Evolutionary conservation across 2,329 filamentous ascomycete species (phyloP).

Genomic region (Monosporascus sp.): DNA sequence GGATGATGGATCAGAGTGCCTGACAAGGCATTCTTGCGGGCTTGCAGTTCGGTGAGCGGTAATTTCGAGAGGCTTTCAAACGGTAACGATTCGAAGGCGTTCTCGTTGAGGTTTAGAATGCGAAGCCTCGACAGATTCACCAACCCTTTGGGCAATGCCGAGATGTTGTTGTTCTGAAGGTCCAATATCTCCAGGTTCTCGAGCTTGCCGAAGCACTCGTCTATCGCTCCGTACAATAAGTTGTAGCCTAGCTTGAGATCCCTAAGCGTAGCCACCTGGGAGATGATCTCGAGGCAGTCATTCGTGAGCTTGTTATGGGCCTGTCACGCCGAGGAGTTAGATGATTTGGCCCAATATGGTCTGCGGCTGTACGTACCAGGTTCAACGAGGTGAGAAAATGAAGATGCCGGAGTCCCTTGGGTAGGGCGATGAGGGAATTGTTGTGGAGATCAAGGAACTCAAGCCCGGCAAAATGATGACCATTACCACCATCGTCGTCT

Average conservation of each 20-base stretch:
- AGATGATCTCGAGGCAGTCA: slow-evolving; percentile 64
- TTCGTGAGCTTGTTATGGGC: slow-evolving; percentile 78
- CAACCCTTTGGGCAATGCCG: slow-evolving; percentile 62
- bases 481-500: slow-evolving; percentile 60
- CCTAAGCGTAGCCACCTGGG: slow-evolving; percentile 65
- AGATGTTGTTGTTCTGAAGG: slow-evolving; percentile 73
- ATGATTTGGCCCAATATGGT: background rate
- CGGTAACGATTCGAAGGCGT: slow-evolving; percentile 66
- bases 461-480: slow-evolving; percentile 74
- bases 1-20: slow-evolving; percentile 63
- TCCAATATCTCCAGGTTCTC: slow-evolving; percentile 73
- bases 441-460: slow-evolving; percentile 82
- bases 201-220: slow-evolving; percentile 58
- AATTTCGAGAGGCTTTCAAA: slow-evolving; percentile 63
- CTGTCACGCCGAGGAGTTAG: slow-evolving; percentile 34
- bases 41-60: slow-evolving; percentile 67
- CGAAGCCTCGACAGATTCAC: slow-evolving; percentile 64
- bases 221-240: slow-evolving; percentile 62
- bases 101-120: slow-evolving; percentile 74
- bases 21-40: slow-evolving; percentile 71
- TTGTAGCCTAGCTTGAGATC: slow-evolving; percentile 83
- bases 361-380: slow-evolving; percentile 44
- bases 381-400: slow-evolving; percentile 75
- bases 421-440: slow-evolving; percentile 68
- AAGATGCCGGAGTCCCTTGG: slow-evolving; percentile 69